Evolutionary conservation across 2,329 filamentous ascomycete species (phyloP), one percentile per base, ranked within the genome.

Genomic region (Penicillium sp.): DNA sequence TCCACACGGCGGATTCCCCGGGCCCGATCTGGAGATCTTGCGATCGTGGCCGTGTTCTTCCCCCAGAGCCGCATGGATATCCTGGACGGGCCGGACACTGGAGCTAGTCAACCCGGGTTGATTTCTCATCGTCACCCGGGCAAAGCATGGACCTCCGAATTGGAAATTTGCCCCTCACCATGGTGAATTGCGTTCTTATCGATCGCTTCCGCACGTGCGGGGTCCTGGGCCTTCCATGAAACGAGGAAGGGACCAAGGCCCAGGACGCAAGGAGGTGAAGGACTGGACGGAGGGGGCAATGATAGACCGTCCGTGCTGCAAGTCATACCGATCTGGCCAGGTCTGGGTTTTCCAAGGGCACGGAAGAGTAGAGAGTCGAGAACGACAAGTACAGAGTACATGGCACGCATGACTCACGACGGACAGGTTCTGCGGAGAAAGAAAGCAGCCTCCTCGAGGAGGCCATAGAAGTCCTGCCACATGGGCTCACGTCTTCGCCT

Each of bases 251-350:
- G 16, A 27, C 18, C 31, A 40, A 51, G 48, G 36, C 39, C 11
- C n/a, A 51, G 13, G 48, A 61, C 41, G 55, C 57, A 62, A 63
- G 60, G 58, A 58, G 55, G 44, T 54, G 25, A 55, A 44, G 30
- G 30, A 33, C 16, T 27, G 44, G 49, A 50, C 33, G 24, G 36
- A 36, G 6, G 28, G 36, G 53, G 45, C 28, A 57, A 57, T 58
- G 51, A 53, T 57, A 43, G 41, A 51, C 47, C 36, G 48, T 55
- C 54, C 48, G 54, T 58, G 51, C 60, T 62, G 60, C 55, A 57
- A 53, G 59, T 62, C 59, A 62, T 63, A 51, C 42, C 50, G 50
- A 55, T 50, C 53, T 55, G 11, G 10, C 10, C 28, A 27, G 38
- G 13, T 41, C 22, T 40, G 38, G n/a, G 25, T 30, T 30, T 20